phyloP scores from a whole-genome alignment of 2,329 filamentous ascomycete species.

The Fusarium chaquense region DNA sequence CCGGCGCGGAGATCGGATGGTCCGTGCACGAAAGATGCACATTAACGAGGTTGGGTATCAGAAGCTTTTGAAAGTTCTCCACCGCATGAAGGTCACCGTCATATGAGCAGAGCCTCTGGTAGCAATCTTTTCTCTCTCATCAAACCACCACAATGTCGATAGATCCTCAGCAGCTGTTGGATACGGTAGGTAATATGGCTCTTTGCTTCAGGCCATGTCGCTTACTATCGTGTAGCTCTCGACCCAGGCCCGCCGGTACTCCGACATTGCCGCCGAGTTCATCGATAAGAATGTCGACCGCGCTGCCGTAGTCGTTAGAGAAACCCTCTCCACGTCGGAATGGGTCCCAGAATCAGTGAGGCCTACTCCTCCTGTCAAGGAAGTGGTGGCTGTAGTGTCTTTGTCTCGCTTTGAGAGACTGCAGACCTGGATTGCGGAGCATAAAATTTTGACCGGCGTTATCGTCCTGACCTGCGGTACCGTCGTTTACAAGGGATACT shows the following conservation, averaged over 20 bases:
- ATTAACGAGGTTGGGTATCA: conserved; percentile 44
- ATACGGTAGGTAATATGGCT: conserved; percentile 69
- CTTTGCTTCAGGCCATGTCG: not conserved
- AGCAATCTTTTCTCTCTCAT: conserved; percentile 42
- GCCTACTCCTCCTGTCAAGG: conserved; percentile 62
- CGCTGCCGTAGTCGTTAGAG: conserved; percentile 77
- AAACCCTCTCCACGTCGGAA: conserved; percentile 72
- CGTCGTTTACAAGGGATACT: conserved; percentile 65
- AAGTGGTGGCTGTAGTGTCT: conserved; percentile 52
- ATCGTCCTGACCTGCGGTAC: conserved; percentile 78
- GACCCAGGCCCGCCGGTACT: conserved; percentile 76
- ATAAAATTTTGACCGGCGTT: conserved; percentile 80
- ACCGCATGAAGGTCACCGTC: conserved; percentile 48
- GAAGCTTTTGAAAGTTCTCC: conserved; percentile 43
- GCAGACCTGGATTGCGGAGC: conserved; percentile 76
- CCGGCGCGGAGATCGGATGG: conserved; percentile 40
- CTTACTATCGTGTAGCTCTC: conserved; percentile 59
- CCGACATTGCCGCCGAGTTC: conserved; percentile 79
- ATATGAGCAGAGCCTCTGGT: conserved; percentile 45
- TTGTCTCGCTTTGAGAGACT: conserved; percentile 62
- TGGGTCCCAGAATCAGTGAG: conserved; percentile 81
- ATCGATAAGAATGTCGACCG: conserved; percentile 85
- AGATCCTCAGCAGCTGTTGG: conserved; percentile 82
- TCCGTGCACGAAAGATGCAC: conserved; percentile 38
- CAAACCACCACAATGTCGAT: conserved; percentile 72